Evolutionary conservation across 352 stramenopile genomes (phyloP), one percentile per base, ranked within the genome.

Genomic region (Globisporangium okanoganense): DNA sequence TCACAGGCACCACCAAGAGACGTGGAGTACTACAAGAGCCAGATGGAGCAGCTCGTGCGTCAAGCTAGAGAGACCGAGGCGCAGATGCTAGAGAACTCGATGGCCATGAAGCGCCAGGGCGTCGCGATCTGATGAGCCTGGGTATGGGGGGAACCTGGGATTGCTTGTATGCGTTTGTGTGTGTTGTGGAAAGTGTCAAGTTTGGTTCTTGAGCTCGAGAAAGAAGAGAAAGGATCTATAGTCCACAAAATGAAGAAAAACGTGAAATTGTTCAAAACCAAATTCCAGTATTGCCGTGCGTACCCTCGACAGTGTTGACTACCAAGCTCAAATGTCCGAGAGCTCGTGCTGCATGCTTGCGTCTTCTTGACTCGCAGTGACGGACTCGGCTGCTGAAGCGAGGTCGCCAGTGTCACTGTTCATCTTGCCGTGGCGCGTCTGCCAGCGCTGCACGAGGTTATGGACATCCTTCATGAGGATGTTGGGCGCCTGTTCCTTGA

Each of bases 401-500:
- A 31, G 14, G 1, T 38, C 52, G 1, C 31, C 47, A 3, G 25
- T 36, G 9, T 50, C 33, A 22, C 7, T 56, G 25, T 20, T 62
- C 8, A 18, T 7, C 33, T 61, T 58, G 43, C 52, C 27, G 13
- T 61, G 43, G 62, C 75, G 68, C 22, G 77, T 60, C 62, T 90
- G 81, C 82, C 82, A 92, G 10, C 76, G 67, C 59, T 88, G 77
- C 49, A 89, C 79, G 18, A 90, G 76, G 40, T 92, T 92, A 64
- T 92, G 82, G 12, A 92, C 75, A 56, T 92, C 82, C 49, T 92
- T 92, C 82, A 92, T 92, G 14, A 88, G 59, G 31, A 92, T 75
- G 49, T 65, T 79, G 13, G 75, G 71, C 18, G 75, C 73, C 18
- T 72, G 70, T n/a, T 84, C 79, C 55, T 90, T 89, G 16, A 92